These are phyloP conservation scores for Knufia fluminis DNA, from an alignment of 2,329 filamentous ascomycete genomes.

Conservation along the genomic window DNA sequence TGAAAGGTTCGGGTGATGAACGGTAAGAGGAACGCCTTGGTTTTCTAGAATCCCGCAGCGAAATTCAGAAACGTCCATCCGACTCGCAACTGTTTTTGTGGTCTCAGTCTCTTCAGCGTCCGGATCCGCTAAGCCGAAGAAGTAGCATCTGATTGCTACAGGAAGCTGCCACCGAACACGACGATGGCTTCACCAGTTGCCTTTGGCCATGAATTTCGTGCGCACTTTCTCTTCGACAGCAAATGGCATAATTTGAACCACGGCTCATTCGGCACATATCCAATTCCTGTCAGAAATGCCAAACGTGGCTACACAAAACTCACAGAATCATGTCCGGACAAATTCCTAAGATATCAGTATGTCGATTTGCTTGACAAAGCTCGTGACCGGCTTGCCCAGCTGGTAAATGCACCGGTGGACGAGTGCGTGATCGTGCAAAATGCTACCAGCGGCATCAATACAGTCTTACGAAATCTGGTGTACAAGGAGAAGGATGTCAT, in stretches of 20 bases:
- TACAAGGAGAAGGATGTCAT: constrained; percentile 62
- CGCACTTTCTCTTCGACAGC: constrained; percentile 61
- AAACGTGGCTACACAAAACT: constrained; percentile 57
- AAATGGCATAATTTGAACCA: constrained; percentile 70
- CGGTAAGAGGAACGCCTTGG: no score
- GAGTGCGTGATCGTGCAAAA: constrained; percentile 72
- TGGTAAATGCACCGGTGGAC: constrained; percentile 57
- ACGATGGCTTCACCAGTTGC: constrained; percentile 25
- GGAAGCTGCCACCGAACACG: not conserved
- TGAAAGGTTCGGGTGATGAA: no score
- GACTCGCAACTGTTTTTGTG: no score
- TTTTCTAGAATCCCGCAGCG: no score
- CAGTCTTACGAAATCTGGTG: constrained; percentile 63
- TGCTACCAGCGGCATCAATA: constrained; percentile 65
- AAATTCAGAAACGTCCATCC: no score
- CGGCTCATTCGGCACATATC: constrained; percentile 77
- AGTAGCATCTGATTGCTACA: no score
- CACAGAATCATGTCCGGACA: constrained; percentile 61
- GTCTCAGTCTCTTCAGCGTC: no score
- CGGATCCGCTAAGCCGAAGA: no score
- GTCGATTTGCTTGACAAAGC: constrained; percentile 54
- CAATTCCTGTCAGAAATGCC: constrained; percentile 49
- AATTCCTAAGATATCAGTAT: constrained; percentile 63
- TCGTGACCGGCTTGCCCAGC: constrained; percentile 53
- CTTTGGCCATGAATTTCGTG: constrained; percentile 48